Percentiles rank a stretch among this genome's conserved stretches.
Conservation (phyloP, 495 filamentous ascomycete genomes). For the Articulospora tetracladia region DNA sequence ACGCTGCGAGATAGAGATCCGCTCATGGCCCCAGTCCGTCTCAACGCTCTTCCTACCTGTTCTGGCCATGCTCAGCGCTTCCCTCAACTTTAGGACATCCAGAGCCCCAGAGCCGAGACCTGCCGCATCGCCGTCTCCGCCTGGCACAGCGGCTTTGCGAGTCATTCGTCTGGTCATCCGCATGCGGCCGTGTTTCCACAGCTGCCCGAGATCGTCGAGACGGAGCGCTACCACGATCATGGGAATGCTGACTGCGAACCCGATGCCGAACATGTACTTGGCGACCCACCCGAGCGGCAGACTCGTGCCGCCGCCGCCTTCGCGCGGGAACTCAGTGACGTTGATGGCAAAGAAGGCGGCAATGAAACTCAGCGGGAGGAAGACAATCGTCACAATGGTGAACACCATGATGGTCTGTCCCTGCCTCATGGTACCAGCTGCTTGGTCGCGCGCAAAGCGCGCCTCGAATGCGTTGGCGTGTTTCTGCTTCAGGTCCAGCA, state of each 20-base stretch:
- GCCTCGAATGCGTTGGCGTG: conserved; percentile 70
- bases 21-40: conserved; percentile 18
- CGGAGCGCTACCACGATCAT: conserved; percentile 55
- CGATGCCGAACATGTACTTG: conserved; percentile 64
- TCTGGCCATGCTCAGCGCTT: conserved; percentile 12
- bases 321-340: conserved; percentile 43
- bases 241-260: conserved; percentile 61
- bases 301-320: conserved; percentile 21
- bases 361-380: conserved; percentile 61
- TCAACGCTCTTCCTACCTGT: conserved; percentile 21
- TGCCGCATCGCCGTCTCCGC: neutral
- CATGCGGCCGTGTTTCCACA: conserved; percentile 18
- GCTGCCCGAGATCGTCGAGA: conserved; percentile 51
- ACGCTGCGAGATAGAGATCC: neutral
- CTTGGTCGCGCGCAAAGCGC: conserved; percentile 63
- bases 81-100: conserved; percentile 13
- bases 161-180: too few species aligned
- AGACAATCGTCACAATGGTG: conserved; percentile 42
- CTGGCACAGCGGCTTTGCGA: too few species aligned
- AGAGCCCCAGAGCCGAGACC: neutral
- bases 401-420: conserved; percentile 74
- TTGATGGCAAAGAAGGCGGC: conserved; percentile 65
- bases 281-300: conserved; percentile 54
- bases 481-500: conserved; percentile 63
- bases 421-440: conserved; percentile 60